phyloP scores from a whole-genome alignment of 306 rosid species.

The Corylus heterophylla region DNA sequence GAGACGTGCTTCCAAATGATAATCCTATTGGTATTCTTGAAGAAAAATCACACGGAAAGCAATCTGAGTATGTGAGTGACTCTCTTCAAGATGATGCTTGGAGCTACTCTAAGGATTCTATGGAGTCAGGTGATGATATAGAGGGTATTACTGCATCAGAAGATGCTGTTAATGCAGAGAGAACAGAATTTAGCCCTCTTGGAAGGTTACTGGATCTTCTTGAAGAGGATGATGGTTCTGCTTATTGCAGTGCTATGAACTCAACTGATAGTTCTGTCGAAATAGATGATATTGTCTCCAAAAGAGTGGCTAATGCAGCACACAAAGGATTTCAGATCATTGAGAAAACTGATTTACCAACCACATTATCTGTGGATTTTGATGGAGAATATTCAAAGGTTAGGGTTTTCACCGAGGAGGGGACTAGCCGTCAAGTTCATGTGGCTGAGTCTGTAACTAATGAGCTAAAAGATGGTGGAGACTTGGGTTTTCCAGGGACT shows the following conservation, averaged over 20 bases:
- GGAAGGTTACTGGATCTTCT: constrained; percentile 20
- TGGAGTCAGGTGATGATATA: constrained; percentile 27
- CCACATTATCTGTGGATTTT: constrained; percentile 14
- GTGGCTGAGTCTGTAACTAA: not conserved
- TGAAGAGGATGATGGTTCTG: constrained; percentile 14
- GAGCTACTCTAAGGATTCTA: constrained; percentile 26
- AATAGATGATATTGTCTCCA: constrained; percentile 24
- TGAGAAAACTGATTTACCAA: constrained; percentile 21
- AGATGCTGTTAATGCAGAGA: constrained; percentile 28
- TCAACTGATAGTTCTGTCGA: not conserved
- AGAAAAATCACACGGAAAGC: constrained; percentile 35
- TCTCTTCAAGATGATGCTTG: constrained; percentile 22
- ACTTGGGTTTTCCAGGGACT: not conserved
- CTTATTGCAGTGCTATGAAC: constrained; percentile 8
- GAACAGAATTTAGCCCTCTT: constrained; percentile 15
- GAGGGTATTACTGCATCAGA: constrained; percentile 26
- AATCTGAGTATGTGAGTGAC: constrained; percentile 17
- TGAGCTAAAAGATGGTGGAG: not conserved
- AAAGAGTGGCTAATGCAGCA: constrained; percentile 13
- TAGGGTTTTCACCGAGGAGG: constrained; percentile 3
- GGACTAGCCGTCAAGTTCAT: constrained; percentile 12
- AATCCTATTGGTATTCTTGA: constrained; percentile 18
- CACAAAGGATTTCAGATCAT: constrained; percentile 18
- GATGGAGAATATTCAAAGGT: not conserved
- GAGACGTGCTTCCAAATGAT: constrained; percentile 23